phyloP scores from a whole-genome alignment of 306 rosid species.

The Clitoria ternatea region DNA sequence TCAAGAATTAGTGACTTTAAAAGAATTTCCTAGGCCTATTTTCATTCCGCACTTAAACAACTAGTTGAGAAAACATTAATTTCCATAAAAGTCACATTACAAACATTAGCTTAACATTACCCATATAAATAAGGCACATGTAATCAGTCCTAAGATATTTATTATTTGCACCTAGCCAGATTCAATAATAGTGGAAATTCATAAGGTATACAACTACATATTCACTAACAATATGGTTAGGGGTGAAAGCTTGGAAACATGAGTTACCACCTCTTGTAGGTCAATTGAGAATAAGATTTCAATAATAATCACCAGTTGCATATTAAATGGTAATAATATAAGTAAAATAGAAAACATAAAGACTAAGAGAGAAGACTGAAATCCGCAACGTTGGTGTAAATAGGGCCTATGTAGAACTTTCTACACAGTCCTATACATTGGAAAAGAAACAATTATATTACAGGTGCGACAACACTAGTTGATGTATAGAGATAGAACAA shows the following conservation, averaged over 20 bases:
- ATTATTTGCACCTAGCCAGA: conserved; percentile 28
- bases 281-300: conserved; percentile 45
- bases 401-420: conserved; percentile 44
- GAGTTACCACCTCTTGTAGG: conserved; percentile 87
- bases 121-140: conserved; percentile 42
- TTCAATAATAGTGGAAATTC: conserved; percentile 27
- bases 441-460: conserved; percentile 32
- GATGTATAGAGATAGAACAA: conserved; percentile 34
- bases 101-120: conserved; percentile 36
- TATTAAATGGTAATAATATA: conserved; percentile 38
- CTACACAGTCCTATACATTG: conserved; percentile 52
- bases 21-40: neutral
- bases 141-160: conserved; percentile 30
- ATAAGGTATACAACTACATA: conserved; percentile 37
- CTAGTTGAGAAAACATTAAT: conserved; percentile 17
- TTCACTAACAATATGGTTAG: conserved; percentile 21
- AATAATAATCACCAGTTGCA: conserved; percentile 86
- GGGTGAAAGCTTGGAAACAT: conserved; percentile 31
- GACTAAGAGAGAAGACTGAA: too few relatives aligned
- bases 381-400: too few relatives aligned
- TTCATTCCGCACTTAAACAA: neutral
- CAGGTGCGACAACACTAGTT: conserved; percentile 31
- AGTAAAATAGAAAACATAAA: conserved; percentile 36
- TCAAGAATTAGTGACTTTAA: neutral
- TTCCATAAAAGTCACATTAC: conserved; percentile 26